These are phyloP conservation scores for Saturnispora bothae DNA, from an alignment of 805 yeast genomes.

Conservation along the genomic window DNA sequence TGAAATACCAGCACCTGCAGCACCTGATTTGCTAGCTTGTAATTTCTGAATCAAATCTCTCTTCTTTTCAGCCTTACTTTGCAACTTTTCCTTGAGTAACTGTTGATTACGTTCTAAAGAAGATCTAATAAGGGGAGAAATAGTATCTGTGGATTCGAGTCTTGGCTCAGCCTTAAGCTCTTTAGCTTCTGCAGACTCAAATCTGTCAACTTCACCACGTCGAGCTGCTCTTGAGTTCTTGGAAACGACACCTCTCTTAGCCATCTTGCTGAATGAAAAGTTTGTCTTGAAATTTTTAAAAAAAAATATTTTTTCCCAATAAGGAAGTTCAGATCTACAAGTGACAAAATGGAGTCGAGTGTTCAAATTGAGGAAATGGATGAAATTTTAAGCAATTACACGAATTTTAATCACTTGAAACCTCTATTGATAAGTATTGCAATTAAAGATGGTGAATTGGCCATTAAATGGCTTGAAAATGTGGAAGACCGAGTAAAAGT, in stretches of 20 bases:
- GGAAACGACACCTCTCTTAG: slow-evolving; percentile 30
- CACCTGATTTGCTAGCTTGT: background rate
- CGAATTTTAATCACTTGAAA: slow-evolving; percentile 4
- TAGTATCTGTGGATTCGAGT: slow-evolving; percentile 46
- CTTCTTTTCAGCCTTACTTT: slow-evolving; percentile 24
- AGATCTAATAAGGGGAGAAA: slow-evolving; percentile 56
- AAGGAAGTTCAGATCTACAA: background rate
- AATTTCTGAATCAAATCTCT: background rate
- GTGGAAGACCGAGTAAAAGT: slow-evolving; percentile 10
- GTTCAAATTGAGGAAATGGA: background rate
- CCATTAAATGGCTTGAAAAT: slow-evolving; percentile 3
- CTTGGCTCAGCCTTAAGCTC: slow-evolving; percentile 45
- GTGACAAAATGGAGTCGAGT: slow-evolving; percentile 1
- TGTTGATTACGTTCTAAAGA: slow-evolving; percentile 51
- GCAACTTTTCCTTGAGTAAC: slow-evolving; percentile 46
- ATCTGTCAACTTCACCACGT: slow-evolving; percentile 41
- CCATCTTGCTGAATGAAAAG: too few relatives aligned
- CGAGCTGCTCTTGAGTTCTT: slow-evolving; percentile 73
- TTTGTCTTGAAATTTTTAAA: too few relatives aligned
- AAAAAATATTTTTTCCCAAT: background rate
- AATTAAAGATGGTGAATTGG: background rate
- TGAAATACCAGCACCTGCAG: slow-evolving; percentile 2
- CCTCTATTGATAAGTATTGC: slow-evolving; percentile 5
- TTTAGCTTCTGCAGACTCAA: slow-evolving; percentile 29
- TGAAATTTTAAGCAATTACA: slow-evolving; percentile 5